Evolutionary conservation across 2,329 filamentous ascomycete species (phyloP).

Genomic region (Monosporascus sp.): DNA sequence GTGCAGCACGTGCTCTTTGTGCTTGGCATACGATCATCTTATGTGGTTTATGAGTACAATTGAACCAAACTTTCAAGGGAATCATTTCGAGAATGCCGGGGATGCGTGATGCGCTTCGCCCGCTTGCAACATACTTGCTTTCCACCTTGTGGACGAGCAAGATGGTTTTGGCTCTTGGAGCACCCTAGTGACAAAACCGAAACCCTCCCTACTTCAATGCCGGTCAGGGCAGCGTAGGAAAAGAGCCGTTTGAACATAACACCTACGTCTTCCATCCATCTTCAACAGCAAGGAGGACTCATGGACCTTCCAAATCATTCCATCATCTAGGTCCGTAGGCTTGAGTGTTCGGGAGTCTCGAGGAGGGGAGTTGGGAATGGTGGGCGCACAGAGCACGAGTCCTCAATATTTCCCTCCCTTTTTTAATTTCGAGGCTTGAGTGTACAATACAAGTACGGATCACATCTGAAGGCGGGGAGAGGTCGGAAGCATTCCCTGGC

Average conservation of each 20-base stretch:
- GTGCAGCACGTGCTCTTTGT: too few species aligned
- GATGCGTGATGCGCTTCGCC: too few species aligned
- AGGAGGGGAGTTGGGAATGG: neutral
- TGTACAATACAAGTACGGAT: neutral
- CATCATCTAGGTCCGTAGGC: neutral
- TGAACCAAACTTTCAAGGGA: too few species aligned
- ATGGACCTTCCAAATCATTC: neutral
- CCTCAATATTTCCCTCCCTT: neutral
- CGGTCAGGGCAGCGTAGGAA: neutral
- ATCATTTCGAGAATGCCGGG: too few species aligned
- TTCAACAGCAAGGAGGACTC: neutral
- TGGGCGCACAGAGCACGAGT: neutral
- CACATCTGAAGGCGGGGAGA: neutral
- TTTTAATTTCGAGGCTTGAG: neutral
- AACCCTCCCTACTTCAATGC: neutral
- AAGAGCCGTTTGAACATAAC: neutral
- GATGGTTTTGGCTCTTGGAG: too few species aligned
- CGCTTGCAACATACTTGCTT: too few species aligned
- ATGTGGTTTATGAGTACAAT: too few species aligned
- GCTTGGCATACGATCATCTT: too few species aligned
- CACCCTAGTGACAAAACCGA: neutral
- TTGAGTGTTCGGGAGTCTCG: neutral
- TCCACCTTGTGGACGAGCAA: too few species aligned
- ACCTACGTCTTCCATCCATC: neutral
- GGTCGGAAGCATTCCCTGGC: neutral